Evolutionary conservation across 805 yeast species (phyloP).

Genomic region (Suhomyces sp.): DNA sequence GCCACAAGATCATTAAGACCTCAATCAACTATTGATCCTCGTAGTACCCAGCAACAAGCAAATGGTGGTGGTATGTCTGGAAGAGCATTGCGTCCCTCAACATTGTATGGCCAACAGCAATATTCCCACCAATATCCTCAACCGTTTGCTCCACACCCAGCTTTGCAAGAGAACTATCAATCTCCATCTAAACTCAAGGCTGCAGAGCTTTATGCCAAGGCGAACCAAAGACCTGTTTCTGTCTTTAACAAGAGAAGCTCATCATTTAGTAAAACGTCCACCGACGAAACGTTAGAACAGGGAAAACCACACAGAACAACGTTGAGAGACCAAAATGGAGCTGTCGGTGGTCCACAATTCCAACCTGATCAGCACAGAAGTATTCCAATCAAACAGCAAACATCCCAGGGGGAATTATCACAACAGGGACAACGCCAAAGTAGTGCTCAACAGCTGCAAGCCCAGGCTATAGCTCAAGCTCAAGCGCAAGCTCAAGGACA

Average conservation of each 20-base stretch:
- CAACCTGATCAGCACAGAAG: not conserved
- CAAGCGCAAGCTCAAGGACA: slow-evolving; percentile 10
- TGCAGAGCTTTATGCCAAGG: slow-evolving; percentile 54
- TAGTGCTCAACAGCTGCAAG: too few relatives aligned
- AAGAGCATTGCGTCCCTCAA: slow-evolving; percentile 24
- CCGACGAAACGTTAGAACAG: slow-evolving; percentile 11
- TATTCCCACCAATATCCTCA: slow-evolving; percentile 25
- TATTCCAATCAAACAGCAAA: too few relatives aligned
- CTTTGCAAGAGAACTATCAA: slow-evolving; percentile 34
- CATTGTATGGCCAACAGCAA: slow-evolving; percentile 19
- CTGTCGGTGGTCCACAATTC: not conserved
- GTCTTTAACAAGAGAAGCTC: slow-evolving; percentile 46
- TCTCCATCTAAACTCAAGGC: slow-evolving; percentile 45
- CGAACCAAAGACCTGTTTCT: slow-evolving; percentile 43
- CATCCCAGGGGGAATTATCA: too few relatives aligned
- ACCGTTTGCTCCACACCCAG: slow-evolving; percentile 42
- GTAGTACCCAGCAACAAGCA: not conserved
- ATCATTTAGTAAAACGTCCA: slow-evolving; percentile 51
- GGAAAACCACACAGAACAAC: slow-evolving; percentile 34
- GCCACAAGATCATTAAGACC: slow-evolving; percentile 35
- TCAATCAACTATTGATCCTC: slow-evolving; percentile 22
- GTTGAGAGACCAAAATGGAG: slow-evolving; percentile 13
- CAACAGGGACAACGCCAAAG: too few relatives aligned
- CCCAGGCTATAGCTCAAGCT: too few relatives aligned
- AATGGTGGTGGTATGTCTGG: slow-evolving; percentile 25